A percentile compares a stretch with the other conserved stretches of the same genome.
These are phyloP conservation scores for Boletales sp. DNA, from an alignment of 768 basidiomycete species.

Conservation along the genomic window DNA sequence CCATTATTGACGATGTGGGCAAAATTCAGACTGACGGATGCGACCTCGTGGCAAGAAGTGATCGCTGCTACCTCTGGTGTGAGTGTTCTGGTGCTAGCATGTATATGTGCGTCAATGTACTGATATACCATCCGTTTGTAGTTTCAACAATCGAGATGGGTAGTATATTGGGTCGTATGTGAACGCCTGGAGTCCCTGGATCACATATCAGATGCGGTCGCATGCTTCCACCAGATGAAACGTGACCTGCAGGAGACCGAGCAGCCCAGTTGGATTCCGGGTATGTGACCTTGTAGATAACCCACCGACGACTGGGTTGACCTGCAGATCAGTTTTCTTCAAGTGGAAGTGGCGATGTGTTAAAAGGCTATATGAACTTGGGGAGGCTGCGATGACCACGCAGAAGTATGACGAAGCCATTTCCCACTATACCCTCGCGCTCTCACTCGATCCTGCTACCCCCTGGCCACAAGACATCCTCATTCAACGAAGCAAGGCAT, in stretches of 20 bases:
- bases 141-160: background rate
- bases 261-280: background rate
- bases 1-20: constrained; percentile 1
- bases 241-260: background rate
- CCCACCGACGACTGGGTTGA: background rate
- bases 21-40: background rate
- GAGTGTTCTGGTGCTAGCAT: background rate
- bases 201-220: background rate
- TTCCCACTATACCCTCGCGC: background rate
- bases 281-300: background rate
- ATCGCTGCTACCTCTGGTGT: background rate
- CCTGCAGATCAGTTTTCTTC: background rate
- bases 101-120: background rate
- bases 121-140: background rate
- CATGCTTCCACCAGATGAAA: constrained; percentile 3
- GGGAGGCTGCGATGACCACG: background rate
- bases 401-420: background rate
- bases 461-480: background rate
- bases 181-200: background rate
- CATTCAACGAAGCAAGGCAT: background rate
- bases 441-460: background rate
- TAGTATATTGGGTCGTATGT: background rate
- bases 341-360: background rate
- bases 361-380: background rate
- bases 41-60: background rate